A percentile compares a stretch with the other conserved stretches of the same genome.
phyloP scores from a whole-genome alignment of 169 alveolate species.

The Plasmodium gaboni region DNA sequence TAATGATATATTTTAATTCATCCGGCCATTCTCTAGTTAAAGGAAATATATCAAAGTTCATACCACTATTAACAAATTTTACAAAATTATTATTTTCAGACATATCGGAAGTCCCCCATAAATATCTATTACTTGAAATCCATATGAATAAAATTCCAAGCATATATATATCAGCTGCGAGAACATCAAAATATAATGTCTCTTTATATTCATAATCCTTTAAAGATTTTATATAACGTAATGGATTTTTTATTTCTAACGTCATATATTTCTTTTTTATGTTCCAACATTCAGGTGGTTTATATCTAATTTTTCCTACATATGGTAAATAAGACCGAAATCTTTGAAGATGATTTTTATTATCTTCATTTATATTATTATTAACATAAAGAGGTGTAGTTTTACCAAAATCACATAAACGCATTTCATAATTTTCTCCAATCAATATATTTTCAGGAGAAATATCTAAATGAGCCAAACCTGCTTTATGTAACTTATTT shows the following conservation, averaged over 20 bases:
- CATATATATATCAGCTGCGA: constrained; percentile 82
- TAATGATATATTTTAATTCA: constrained; percentile 29
- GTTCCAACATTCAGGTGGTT: constrained; percentile 89
- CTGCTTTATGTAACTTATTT: constrained; percentile 81
- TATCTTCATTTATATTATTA: constrained; percentile 75
- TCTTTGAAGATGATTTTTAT: constrained; percentile 62
- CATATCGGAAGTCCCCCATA: constrained; percentile 85
- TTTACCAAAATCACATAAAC: constrained; percentile 85
- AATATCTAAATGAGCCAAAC: constrained; percentile 84
- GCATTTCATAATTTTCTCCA: constrained; percentile 78
- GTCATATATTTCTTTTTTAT: constrained; percentile 75
- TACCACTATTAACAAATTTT: constrained; percentile 46
- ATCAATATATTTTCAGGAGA: constrained; percentile 88
- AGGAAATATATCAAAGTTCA: constrained; percentile 50
- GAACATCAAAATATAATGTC: constrained; percentile 81
- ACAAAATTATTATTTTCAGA: constrained; percentile 77
- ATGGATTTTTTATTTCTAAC: constrained; percentile 40
- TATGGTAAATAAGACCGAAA: constrained; percentile 86
- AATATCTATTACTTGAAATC: constrained; percentile 87
- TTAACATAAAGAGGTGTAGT: constrained; percentile 82
- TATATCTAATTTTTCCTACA: constrained; percentile 87
- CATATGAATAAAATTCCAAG: constrained; percentile 80
- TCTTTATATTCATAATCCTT: constrained; percentile 73
- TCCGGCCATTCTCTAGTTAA: constrained; percentile 57
- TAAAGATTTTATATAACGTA: constrained; percentile 8